phyloP scores from a whole-genome alignment of 805 yeast genomes.

The Candida krabiensis region DNA sequence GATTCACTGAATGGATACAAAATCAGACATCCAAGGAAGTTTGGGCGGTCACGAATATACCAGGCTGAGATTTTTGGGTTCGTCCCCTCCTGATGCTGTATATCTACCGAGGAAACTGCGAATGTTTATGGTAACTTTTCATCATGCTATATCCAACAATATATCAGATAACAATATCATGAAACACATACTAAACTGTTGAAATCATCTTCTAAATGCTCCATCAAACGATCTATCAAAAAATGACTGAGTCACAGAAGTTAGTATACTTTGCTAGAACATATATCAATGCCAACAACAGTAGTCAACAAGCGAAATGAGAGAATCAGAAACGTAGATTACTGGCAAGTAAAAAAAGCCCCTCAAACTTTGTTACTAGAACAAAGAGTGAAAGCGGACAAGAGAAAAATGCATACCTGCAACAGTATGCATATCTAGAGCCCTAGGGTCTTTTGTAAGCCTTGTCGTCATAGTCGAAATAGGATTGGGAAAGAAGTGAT shows the following conservation, averaged over 20 bases:
- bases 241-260: slow-evolving; percentile 1
- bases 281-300: too few species aligned
- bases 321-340: slow-evolving; percentile 60
- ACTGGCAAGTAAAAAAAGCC: slow-evolving; percentile 87
- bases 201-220: not conserved
- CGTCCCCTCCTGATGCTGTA: slow-evolving; percentile 52
- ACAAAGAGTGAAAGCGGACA: slow-evolving; percentile 32
- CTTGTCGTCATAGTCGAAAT: slow-evolving; percentile 93
- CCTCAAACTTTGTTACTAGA: slow-evolving; percentile 37
- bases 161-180: too few species aligned
- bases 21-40: slow-evolving; percentile 94
- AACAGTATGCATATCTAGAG: slow-evolving; percentile 25
- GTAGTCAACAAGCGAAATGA: too few species aligned
- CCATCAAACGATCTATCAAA: not conserved
- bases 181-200: too few species aligned
- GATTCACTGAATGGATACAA: too few species aligned
- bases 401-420: slow-evolving; percentile 35
- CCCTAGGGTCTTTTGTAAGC: slow-evolving; percentile 51
- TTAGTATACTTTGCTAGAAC: not conserved
- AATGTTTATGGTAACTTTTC: slow-evolving; percentile 76
- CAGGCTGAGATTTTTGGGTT: slow-evolving; percentile 62
- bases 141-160: slow-evolving; percentile 46
- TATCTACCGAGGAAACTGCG: slow-evolving; percentile 96
- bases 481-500: slow-evolving; percentile 88
- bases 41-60: slow-evolving; percentile 84